phyloP scores from a whole-genome alignment of 1,139 yeast species.

The Pichia norvegensis region DNA sequence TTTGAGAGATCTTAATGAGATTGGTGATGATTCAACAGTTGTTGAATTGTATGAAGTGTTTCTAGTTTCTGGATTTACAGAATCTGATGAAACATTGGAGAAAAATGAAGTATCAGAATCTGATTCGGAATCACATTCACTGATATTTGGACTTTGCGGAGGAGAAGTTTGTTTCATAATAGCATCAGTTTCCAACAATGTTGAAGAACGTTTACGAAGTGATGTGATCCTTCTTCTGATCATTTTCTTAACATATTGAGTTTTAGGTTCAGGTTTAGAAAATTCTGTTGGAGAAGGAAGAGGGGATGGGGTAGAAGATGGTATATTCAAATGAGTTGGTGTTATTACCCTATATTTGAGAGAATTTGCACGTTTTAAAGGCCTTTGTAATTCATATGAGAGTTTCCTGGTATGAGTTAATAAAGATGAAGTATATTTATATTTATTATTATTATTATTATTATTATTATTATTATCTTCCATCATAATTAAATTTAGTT shows the following conservation, averaged over 20 bases:
- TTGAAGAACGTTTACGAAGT: background rate
- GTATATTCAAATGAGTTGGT: slow-evolving; percentile 14
- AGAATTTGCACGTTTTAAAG: slow-evolving; percentile 25
- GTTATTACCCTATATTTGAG: slow-evolving; percentile 19
- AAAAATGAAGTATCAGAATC: slow-evolving; percentile 7
- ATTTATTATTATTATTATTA: background rate
- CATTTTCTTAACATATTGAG: background rate
- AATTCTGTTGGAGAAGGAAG: slow-evolving; percentile 2
- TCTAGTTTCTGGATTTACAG: slow-evolving; percentile 1
- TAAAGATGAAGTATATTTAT: slow-evolving; percentile 8
- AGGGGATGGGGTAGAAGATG: background rate
- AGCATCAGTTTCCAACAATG: background rate
- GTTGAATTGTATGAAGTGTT: slow-evolving; percentile 8
- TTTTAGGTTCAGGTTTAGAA: background rate
- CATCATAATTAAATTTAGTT: background rate
- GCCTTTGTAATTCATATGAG: slow-evolving; percentile 18
- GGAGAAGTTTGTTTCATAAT: slow-evolving; percentile 6
- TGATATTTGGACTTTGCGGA: slow-evolving; percentile 1
- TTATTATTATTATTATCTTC: no score
- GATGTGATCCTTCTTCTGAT: background rate
- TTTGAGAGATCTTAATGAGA: background rate
- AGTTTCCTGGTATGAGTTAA: slow-evolving; percentile 15
- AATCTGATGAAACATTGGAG: slow-evolving; percentile 6
- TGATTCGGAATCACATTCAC: slow-evolving; percentile 2
- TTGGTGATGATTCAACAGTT: slow-evolving; percentile 12